phyloP scores from a whole-genome alignment of 1,139 yeast species.

The Taiozyma sp. region DNA sequence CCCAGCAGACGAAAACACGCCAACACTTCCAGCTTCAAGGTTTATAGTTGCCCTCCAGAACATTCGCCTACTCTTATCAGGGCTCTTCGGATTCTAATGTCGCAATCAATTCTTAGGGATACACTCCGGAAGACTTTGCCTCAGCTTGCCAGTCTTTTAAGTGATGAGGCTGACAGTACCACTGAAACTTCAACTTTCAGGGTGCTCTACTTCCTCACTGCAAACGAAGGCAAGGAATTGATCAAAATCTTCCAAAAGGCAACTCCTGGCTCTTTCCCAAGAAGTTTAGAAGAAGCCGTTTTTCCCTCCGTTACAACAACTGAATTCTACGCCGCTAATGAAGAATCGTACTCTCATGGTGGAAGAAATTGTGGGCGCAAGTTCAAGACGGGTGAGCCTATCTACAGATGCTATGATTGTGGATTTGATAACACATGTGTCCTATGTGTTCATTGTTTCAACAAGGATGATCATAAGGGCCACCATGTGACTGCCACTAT shows the following conservation, averaged over 20 bases:
- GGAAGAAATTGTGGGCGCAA: slow-evolving; percentile 62
- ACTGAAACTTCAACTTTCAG: background rate
- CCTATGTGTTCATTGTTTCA: slow-evolving; percentile 65
- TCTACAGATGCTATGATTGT: slow-evolving; percentile 64
- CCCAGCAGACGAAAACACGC: background rate
- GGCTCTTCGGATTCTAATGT: background rate
- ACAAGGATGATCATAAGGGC: slow-evolving; percentile 57
- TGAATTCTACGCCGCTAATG: background rate
- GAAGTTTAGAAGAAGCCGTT: background rate
- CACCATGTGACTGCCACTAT: slow-evolving; percentile 56
- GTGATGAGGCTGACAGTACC: background rate
- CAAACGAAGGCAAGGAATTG: background rate
- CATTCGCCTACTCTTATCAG: background rate
- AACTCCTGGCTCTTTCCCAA: background rate
- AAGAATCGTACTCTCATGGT: slow-evolving; percentile 28
- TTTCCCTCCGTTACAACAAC: background rate
- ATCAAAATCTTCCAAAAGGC: slow-evolving; percentile 2
- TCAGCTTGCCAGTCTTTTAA: background rate
- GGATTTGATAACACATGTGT: slow-evolving; percentile 76
- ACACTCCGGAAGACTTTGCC: background rate
- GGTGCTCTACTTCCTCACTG: slow-evolving; percentile 2
- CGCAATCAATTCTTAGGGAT: background rate
- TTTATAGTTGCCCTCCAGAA: background rate
- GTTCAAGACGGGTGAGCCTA: slow-evolving; percentile 55
- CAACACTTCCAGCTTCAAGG: background rate